Evolutionary conservation across 805 yeast species (phyloP), one percentile per base, ranked within the genome.

Genomic region (baker's yeast (Saccharomyces cerevisiae)): DNA sequence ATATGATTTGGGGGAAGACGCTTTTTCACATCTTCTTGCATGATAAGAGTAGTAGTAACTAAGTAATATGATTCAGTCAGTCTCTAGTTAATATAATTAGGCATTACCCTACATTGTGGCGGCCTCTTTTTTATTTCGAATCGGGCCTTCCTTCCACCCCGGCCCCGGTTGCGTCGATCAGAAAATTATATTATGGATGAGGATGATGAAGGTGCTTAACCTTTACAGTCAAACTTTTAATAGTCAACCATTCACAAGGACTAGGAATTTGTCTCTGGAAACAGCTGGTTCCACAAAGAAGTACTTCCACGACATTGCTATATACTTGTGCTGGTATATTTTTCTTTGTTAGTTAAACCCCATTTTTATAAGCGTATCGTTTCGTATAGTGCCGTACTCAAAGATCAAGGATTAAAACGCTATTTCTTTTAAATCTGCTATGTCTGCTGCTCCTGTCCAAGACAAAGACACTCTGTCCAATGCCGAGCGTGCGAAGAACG

Each of bases 401-500:
- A 26, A 21, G 48, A 46, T 46, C 21, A 21, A 36, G 24, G 29
- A 46, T 22, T 27, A 24, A 21, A 46, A 24, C 24, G 31, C 50
- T 28, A 47, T n/a, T 47, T 36, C 22, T 21, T 36, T 17, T 17
- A 36, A 3, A 10, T 17, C 43, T 36, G 43, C 43, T 17, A 36
- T 36, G 43, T 36, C 43, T 36, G 22, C 43, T 36, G 43, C 43
- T 36, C 43, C 43, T 2, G 22, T 36, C 43, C 43, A 36, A 17
- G 43, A 36, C 43, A 64, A 61, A 49, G 67, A 64, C 22, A 52
- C 64, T n/a, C 49, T 64, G 46, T 56, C 65, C 22, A 52, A 59
- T 46, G 68, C 66, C 50, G 73, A 70, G 48, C 65, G 73, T 22
- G 58, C 70, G 30, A 60, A 60, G 56, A 68, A 69, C 54, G 71